Evolutionary conservation across 1,284 basidiomycete species (phyloP).

Genomic region (Lentinus polychrous): DNA sequence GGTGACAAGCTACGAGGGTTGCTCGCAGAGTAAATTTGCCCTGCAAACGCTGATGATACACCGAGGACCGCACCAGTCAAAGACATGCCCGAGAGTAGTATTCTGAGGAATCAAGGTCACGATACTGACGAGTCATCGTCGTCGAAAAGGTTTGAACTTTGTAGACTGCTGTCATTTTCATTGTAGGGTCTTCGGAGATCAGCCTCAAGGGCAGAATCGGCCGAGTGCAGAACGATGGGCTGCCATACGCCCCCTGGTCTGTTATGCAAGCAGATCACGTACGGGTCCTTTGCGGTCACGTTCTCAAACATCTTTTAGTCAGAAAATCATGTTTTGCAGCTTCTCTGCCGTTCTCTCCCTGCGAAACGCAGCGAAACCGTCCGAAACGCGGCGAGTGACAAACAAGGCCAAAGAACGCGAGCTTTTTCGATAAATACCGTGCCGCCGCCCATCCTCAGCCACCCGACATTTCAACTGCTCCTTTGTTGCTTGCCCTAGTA

Average conservation of each 20-base stretch:
- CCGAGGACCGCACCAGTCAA: too few relatives aligned
- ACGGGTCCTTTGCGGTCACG: neutral
- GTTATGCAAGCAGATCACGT: constrained; percentile 3
- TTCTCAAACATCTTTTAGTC: neutral
- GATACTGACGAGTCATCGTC: too few relatives aligned
- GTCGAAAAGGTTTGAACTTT: too few relatives aligned
- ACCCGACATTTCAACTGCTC: constrained; percentile 3
- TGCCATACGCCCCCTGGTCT: neutral
- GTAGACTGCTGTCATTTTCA: too few relatives aligned
- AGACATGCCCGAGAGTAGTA: too few relatives aligned
- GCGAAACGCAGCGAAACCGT: too few relatives aligned
- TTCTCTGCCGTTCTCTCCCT: too few relatives aligned
- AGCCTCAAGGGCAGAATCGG: neutral
- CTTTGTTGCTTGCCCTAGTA: constrained; percentile 6
- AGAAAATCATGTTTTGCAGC: neutral
- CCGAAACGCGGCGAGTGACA: constrained; percentile 5
- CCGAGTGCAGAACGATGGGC: neutral
- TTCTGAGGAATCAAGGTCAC: too few relatives aligned
- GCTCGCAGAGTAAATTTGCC: too few relatives aligned
- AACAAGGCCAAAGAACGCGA: constrained; percentile 25
- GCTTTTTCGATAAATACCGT: constrained; percentile 15
- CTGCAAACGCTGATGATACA: too few relatives aligned
- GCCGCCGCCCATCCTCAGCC: constrained; percentile 6
- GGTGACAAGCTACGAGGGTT: too few relatives aligned
- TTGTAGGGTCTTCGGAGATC: neutral